phyloP scores from a whole-genome alignment of 768 basidiomycete species.

The Tylopilus subfusipes region DNA sequence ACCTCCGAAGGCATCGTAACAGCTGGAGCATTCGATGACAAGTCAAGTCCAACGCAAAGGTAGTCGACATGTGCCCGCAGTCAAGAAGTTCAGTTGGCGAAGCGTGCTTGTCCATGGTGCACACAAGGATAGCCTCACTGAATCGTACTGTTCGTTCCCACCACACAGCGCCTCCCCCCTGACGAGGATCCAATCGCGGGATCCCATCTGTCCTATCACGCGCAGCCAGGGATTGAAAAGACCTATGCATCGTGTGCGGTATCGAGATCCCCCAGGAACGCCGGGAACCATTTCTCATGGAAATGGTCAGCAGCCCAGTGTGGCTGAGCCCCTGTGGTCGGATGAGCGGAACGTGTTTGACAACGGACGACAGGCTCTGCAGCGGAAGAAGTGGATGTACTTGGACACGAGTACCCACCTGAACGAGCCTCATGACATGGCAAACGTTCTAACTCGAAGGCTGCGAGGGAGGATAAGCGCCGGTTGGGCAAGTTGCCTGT shows the following conservation, averaged over 20 bases:
- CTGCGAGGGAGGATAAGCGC: neutral
- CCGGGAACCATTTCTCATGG: conserved; percentile 23
- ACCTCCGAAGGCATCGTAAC: neutral
- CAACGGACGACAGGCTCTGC: neutral
- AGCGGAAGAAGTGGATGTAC: conserved; percentile 1
- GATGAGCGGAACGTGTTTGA: neutral
- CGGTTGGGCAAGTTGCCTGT: neutral
- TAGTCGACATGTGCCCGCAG: neutral
- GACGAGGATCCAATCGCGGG: conserved; percentile 1
- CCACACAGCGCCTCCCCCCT: conserved; percentile 21
- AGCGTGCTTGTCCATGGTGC: neutral
- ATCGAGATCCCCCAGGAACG: conserved; percentile 6
- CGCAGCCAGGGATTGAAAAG: conserved; percentile 21
- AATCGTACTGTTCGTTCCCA: conserved; percentile 22
- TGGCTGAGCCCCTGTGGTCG: neutral
- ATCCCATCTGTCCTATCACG: conserved; percentile 13
- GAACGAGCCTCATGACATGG: conserved; percentile 2
- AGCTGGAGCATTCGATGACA: neutral
- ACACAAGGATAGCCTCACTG: conserved; percentile 8
- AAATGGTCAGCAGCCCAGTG: conserved; percentile 2
- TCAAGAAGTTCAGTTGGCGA: neutral
- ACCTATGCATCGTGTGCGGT: conserved; percentile 36
- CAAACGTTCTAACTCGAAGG: neutral
- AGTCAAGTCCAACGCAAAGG: conserved; percentile 12
- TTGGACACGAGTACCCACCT: neutral